A percentile compares a stretch with the other conserved stretches of the same genome.
Conservation (phyloP, 495 filamentous ascomycete genomes). For the Paragyromitra xinjiangensis region DNA sequence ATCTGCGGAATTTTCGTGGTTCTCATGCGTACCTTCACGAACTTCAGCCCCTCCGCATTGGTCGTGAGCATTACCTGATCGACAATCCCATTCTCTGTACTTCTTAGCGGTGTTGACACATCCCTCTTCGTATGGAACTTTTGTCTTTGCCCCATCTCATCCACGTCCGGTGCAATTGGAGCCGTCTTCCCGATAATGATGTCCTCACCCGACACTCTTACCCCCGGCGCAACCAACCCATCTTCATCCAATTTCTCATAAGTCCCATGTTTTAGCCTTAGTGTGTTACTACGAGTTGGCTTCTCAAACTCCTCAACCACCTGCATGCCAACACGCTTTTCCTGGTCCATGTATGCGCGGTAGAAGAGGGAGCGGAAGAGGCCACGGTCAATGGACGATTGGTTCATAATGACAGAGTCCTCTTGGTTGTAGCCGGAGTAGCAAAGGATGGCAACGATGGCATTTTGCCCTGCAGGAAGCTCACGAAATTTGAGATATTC, state of each 20-base stretch:
- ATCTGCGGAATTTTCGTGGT: constrained; percentile 99
- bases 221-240: constrained; percentile 89
- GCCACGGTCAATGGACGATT: constrained; percentile 95
- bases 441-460: constrained; percentile 94
- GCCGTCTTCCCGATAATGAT: constrained; percentile 99
- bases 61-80: constrained; percentile 93
- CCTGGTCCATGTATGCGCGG: constrained; percentile 92
- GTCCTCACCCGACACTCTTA: constrained; percentile 94
- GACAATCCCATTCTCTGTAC: constrained; percentile 95
- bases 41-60: constrained; percentile 86
- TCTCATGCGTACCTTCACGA: constrained; percentile 95
- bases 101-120: constrained; percentile 90
- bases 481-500: constrained; percentile 98
- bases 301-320: constrained; percentile 94
- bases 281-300: constrained; percentile 83
- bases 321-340: constrained; percentile 90
- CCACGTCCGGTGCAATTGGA: constrained; percentile 87
- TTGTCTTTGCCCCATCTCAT: constrained; percentile 92
- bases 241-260: constrained; percentile 98
- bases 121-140: constrained; percentile 91
- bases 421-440: constrained; percentile 99
- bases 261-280: constrained; percentile 91
- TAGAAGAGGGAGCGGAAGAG: constrained; percentile 98
- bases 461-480: constrained; percentile 95
- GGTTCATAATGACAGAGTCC: constrained; percentile 99